phyloP scores from a whole-genome alignment of 345 rosid genomes.

The Trapa incisa region DNA sequence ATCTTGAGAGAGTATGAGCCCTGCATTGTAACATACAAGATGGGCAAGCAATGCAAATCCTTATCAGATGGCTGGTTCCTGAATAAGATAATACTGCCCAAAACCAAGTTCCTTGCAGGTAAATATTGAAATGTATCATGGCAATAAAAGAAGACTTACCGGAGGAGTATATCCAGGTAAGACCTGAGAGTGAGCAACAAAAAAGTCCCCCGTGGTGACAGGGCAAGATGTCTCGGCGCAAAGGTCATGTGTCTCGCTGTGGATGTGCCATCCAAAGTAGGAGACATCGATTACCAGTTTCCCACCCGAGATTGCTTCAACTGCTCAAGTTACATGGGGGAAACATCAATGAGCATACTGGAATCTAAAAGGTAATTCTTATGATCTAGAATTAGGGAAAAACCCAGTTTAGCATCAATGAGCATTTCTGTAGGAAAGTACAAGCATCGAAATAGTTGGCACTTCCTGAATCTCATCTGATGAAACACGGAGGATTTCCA shows the following conservation, averaged over 20 bases:
- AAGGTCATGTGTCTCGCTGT: constrained; percentile 76
- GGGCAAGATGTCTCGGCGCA: constrained; percentile 79
- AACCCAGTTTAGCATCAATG: not conserved
- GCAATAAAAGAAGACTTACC: constrained; percentile 31
- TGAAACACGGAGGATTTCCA: not conserved
- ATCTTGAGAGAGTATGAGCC: constrained; percentile 76
- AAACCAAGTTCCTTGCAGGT: not conserved
- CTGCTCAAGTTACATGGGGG: constrained; percentile 18
- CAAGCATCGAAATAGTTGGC: not conserved
- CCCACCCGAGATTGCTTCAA: constrained; percentile 47
- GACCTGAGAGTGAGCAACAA: constrained; percentile 70
- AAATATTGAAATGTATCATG: not conserved
- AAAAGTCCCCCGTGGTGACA: constrained; percentile 59
- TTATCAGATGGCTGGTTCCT: not conserved
- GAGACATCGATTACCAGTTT: constrained; percentile 74
- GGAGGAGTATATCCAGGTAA: constrained; percentile 85
- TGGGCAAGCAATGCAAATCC: no score
- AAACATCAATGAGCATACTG: not conserved
- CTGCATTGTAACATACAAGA: constrained; percentile 20
- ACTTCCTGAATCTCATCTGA: not conserved
- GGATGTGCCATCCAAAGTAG: constrained; percentile 75
- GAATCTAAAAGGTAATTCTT: no score
- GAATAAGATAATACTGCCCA: not conserved
- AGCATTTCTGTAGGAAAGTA: not conserved
- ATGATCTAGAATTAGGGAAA: not conserved